phyloP scores from a whole-genome alignment of 2,329 filamentous ascomycete species.

The Fusarium bactridioides region DNA sequence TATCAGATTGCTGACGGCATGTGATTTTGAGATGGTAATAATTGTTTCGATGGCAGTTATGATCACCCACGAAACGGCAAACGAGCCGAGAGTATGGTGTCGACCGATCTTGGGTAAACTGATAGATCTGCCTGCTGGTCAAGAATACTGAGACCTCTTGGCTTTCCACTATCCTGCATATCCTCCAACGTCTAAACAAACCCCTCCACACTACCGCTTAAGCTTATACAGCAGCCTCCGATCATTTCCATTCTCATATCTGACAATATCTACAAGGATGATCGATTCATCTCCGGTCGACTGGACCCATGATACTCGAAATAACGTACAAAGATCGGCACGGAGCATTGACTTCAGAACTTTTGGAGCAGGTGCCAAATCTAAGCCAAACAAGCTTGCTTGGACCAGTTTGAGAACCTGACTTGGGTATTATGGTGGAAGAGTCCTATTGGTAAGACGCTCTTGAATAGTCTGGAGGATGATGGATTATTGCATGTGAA shows the following conservation, averaged over 20 bases:
- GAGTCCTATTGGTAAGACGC: background rate
- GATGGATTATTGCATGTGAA: background rate
- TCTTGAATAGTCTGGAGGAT: background rate
- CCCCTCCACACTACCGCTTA: constrained; percentile 6
- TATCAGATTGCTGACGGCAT: background rate
- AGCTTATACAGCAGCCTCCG: constrained; percentile 17
- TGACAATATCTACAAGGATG: background rate
- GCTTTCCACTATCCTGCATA: background rate
- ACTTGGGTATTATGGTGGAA: background rate
- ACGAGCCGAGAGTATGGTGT: too few species aligned
- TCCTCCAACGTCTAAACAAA: background rate
- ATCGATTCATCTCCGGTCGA: background rate
- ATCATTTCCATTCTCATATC: constrained; percentile 19
- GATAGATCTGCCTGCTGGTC: background rate
- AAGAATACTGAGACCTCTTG: background rate
- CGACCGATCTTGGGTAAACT: background rate
- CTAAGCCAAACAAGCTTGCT: constrained; percentile 16
- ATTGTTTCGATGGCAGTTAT: background rate
- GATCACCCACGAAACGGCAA: background rate
- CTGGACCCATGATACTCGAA: background rate
- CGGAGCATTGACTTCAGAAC: background rate
- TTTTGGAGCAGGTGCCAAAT: constrained; percentile 9
- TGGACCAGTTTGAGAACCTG: constrained; percentile 19
- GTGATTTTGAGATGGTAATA: background rate
- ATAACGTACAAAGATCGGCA: background rate